Percentiles rank a stretch among this genome's conserved stretches.
Conservation (phyloP, 768 basidiomycete genomes). For the Leucocoprinus leucothites region DNA sequence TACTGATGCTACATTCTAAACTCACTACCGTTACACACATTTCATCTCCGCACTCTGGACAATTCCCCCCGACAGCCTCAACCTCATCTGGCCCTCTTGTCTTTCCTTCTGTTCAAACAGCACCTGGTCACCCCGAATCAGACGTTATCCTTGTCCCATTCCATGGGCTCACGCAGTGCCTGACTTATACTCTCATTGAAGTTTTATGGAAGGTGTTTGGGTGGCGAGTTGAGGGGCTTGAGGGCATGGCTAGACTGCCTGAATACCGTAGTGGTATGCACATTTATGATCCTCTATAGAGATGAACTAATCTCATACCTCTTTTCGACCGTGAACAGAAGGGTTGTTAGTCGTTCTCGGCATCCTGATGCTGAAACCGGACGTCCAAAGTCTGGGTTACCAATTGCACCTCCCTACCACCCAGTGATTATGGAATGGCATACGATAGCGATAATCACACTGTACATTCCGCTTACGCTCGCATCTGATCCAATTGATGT, state of each 20-base stretch:
- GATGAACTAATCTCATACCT: slow-evolving; percentile 3
- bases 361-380: slow-evolving; percentile 65
- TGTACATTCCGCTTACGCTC: slow-evolving; percentile 51
- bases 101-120: slow-evolving; percentile 40
- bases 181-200: slow-evolving; percentile 86
- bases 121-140: slow-evolving; percentile 38
- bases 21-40: no score
- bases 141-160: slow-evolving; percentile 79
- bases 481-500: neutral
- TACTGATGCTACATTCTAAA: no score
- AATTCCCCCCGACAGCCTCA: slow-evolving; percentile 76
- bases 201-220: slow-evolving; percentile 72
- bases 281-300: neutral
- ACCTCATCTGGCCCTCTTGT: slow-evolving; percentile 88
- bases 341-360: slow-evolving; percentile 86
- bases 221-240: slow-evolving; percentile 80
- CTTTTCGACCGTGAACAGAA: slow-evolving; percentile 42
- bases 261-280: slow-evolving; percentile 88
- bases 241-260: slow-evolving; percentile 88
- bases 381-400: slow-evolving; percentile 46
- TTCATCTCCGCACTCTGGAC: slow-evolving; percentile 82
- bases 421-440: slow-evolving; percentile 96
- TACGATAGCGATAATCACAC: slow-evolving; percentile 88
- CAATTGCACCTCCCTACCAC: slow-evolving; percentile 70
- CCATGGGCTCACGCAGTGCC: slow-evolving; percentile 95